phyloP scores from a whole-genome alignment of 164 flowering plant species.

The Liriodendron chinense region DNA sequence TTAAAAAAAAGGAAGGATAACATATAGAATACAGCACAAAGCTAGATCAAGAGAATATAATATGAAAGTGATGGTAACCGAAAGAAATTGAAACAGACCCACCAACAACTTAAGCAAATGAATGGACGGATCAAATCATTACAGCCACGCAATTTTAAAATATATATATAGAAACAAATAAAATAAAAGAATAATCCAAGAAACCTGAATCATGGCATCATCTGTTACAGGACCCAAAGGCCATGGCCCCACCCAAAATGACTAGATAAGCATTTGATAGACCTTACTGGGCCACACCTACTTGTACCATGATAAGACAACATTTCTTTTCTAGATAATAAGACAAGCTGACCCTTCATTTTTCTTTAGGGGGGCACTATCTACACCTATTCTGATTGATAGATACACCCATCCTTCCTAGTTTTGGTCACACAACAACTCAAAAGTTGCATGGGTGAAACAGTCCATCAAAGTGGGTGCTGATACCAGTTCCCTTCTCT shows the following conservation, averaged over 20 bases:
- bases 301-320: not conserved
- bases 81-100: not conserved
- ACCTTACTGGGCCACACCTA: not conserved
- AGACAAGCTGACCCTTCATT: not conserved
- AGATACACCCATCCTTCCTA: not conserved
- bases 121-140: not conserved
- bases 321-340: not conserved
- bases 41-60: not conserved
- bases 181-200: not conserved
- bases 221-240: not conserved
- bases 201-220: not conserved
- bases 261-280: not conserved
- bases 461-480: not conserved
- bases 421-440: not conserved
- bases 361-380: not conserved
- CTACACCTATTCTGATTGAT: not conserved
- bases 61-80: no score
- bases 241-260: not conserved
- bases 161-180: not conserved
- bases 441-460: not conserved
- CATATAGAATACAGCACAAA: not conserved
- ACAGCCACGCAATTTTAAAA: not conserved
- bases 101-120: not conserved
- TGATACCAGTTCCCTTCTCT: not conserved
- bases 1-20: no score